Percentiles rank a stretch among this genome's conserved stretches.
Conservation (phyloP, 129 eudicot genomes). For the Tagetes patula region DNA sequence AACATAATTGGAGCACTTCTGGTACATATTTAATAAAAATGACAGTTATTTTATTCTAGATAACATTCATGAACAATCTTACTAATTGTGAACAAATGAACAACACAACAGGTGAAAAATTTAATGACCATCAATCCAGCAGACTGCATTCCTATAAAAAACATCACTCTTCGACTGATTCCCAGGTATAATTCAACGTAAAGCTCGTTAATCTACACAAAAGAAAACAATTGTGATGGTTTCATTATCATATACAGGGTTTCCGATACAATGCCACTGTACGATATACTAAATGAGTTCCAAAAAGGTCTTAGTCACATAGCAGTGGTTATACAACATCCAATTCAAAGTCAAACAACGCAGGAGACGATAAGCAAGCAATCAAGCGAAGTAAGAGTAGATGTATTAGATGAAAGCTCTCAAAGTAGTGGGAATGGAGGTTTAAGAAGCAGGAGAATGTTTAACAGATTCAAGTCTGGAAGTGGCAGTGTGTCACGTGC, state of each 20-base stretch:
- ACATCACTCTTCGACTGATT: constrained; percentile 45
- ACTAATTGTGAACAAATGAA: constrained; percentile 16
- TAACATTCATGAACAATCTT: not conserved
- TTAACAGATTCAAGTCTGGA: constrained; percentile 43
- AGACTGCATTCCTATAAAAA: constrained; percentile 47
- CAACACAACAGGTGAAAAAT: constrained; percentile 48
- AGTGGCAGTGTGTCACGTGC: constrained; percentile 37
- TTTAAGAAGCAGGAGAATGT: constrained; percentile 42
- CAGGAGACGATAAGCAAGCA: constrained; percentile 30
- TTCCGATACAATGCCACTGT: constrained; percentile 59
- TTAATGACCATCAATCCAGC: constrained; percentile 48
- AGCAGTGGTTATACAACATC: constrained; percentile 63
- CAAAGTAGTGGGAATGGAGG: constrained; percentile 32
- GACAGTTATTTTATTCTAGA: not conserved
- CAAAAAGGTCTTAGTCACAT: constrained; percentile 83
- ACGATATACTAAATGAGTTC: constrained; percentile 65
- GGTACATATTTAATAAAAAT: constrained; percentile 34
- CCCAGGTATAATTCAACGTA: constrained; percentile 42
- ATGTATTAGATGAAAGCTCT: constrained; percentile 44
- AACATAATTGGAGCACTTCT: constrained; percentile 73
- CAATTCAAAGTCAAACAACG: constrained; percentile 17
- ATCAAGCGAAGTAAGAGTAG: constrained; percentile 42
- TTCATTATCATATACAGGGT: constrained; percentile 42
- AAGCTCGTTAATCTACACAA: not conserved
- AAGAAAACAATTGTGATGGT: not conserved